phyloP scores from a whole-genome alignment of 2,329 filamentous ascomycete genomes.

The Colletotrichum higginsianum region DNA sequence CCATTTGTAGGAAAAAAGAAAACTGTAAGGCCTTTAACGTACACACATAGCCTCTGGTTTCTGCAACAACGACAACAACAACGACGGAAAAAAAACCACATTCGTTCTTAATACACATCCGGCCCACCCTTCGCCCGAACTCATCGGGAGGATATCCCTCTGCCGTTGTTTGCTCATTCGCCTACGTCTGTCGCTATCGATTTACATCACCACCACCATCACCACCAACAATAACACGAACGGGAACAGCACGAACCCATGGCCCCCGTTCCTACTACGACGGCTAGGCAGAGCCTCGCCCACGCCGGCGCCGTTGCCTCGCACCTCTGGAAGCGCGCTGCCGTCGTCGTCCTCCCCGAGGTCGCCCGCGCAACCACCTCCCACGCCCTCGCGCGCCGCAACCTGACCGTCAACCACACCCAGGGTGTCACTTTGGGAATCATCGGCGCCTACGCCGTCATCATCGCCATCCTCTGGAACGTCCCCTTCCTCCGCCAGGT shows the following conservation, averaged over 20 bases:
- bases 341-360: slow-evolving; percentile 22
- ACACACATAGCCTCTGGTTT: background rate
- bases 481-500: slow-evolving; percentile 81
- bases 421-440: slow-evolving; percentile 80
- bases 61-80: background rate
- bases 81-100: background rate
- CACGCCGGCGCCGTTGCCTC: slow-evolving; percentile 25
- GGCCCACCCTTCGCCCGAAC: background rate
- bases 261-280: slow-evolving; percentile 36
- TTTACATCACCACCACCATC: background rate
- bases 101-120: background rate
- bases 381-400: slow-evolving; percentile 61
- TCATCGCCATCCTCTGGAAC: slow-evolving; percentile 85
- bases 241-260: slow-evolving; percentile 5
- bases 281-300: slow-evolving; percentile 35
- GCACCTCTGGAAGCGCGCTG: slow-evolving; percentile 27
- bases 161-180: slow-evolving; percentile 15
- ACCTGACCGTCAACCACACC: slow-evolving; percentile 74
- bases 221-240: background rate
- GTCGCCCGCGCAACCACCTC: slow-evolving; percentile 31
- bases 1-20: slow-evolving; percentile 38
- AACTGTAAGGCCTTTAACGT: background rate
- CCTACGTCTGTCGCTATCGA: slow-evolving; percentile 23
- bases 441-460: slow-evolving; percentile 77
- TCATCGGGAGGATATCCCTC: background rate